Percentiles rank a stretch among this genome's conserved stretches.
Conservation (phyloP, 352 stramenopile genomes). For the Pythium grandisporangium region DNA sequence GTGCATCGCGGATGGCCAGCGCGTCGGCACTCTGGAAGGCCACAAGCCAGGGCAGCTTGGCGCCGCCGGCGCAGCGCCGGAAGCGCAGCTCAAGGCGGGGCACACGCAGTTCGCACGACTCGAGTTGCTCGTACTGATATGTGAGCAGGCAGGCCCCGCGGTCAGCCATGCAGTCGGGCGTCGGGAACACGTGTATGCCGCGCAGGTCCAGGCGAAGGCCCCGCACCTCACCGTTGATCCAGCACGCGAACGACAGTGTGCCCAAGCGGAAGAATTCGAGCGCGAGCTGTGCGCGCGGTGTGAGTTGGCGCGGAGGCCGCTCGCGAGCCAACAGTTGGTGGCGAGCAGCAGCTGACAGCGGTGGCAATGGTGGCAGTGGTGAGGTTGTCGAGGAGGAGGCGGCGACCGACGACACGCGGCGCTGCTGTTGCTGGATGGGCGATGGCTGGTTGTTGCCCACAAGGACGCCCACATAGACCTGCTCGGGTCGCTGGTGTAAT, state of each 20-base stretch:
- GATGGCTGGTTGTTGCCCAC: slow-evolving; percentile 47
- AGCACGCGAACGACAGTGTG: slow-evolving; percentile 46
- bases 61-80: slow-evolving; percentile 13
- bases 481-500: slow-evolving; percentile 21
- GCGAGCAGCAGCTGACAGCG: slow-evolving; percentile 23
- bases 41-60: slow-evolving; percentile 54
- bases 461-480: slow-evolving; percentile 60
- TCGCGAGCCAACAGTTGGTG: slow-evolving; percentile 47
- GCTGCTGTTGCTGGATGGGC: slow-evolving; percentile 64
- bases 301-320: slow-evolving; percentile 30
- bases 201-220: slow-evolving; percentile 39
- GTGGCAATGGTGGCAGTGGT: too few relatives aligned
- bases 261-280: slow-evolving; percentile 45
- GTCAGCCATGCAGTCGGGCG: slow-evolving; percentile 39
- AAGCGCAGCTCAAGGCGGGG: slow-evolving; percentile 46
- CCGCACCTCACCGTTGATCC: slow-evolving; percentile 38
- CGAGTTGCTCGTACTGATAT: slow-evolving; percentile 48
- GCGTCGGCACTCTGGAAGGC: slow-evolving; percentile 45
- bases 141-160: slow-evolving; percentile 62
- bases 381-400: slow-evolving; percentile 3
- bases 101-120: slow-evolving; percentile 29
- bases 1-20: slow-evolving; percentile 51
- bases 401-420: slow-evolving; percentile 13
- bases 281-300: slow-evolving; percentile 31
- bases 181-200: slow-evolving; percentile 48